phyloP scores from a whole-genome alignment of 2,329 filamentous ascomycete genomes.

The Macrophomina tecta region DNA sequence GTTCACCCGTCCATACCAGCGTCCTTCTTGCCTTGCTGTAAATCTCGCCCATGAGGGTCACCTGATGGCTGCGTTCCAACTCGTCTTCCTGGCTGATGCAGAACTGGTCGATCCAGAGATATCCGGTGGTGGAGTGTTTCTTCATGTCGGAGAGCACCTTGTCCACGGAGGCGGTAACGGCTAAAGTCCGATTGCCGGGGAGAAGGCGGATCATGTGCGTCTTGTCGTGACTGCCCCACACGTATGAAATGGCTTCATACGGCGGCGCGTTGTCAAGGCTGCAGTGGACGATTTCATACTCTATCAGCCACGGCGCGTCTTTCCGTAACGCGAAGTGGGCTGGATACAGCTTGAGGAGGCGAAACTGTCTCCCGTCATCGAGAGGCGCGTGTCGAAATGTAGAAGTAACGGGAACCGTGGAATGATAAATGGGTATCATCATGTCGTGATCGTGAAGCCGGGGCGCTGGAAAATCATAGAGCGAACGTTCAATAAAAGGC shows the following conservation, averaged over 20 bases:
- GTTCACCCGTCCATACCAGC: constrained; percentile 31
- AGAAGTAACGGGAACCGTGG: neutral
- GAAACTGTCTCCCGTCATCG: neutral
- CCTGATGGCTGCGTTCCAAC: constrained; percentile 26
- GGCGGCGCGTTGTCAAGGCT: neutral
- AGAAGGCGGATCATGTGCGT: constrained; percentile 2
- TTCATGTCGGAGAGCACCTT: constrained; percentile 21
- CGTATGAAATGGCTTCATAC: constrained; percentile 31
- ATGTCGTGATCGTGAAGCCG: neutral
- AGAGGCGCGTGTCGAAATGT: constrained; percentile 5
- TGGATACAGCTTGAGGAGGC: constrained; percentile 4
- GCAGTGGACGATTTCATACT: constrained; percentile 8
- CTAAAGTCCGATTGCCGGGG: constrained; percentile 18
- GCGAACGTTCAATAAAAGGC: neutral
- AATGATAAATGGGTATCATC: constrained; percentile 23
- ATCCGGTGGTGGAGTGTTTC: constrained; percentile 15
- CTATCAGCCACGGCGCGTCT: constrained; percentile 16
- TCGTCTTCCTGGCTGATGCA: constrained; percentile 30
- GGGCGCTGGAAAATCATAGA: neutral
- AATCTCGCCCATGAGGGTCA: constrained; percentile 25
- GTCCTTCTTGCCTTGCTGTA: constrained; percentile 18
- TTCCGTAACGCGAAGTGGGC: neutral
- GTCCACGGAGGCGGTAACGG: constrained; percentile 24
- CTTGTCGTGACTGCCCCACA: constrained; percentile 28
- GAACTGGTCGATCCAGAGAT: constrained; percentile 30